Evolutionary conservation across 2,329 filamentous ascomycete genomes (phyloP).

Genomic region (Colletotrichum siamense): DNA sequence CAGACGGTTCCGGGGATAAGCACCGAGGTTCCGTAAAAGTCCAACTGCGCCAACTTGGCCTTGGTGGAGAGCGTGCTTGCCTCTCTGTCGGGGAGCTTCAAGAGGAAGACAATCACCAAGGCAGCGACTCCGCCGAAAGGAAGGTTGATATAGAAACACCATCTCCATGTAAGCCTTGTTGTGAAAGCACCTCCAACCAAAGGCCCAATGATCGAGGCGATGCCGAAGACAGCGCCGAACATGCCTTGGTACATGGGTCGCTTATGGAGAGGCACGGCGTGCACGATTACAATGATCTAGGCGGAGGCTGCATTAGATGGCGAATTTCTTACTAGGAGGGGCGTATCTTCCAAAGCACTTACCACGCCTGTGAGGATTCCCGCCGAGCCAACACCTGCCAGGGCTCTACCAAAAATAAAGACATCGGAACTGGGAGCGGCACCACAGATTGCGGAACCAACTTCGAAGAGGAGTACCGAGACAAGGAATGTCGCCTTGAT

Average conservation of each 20-base stretch:
- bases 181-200: conserved; percentile 32
- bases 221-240: conserved; percentile 45
- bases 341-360: not conserved
- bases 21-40: conserved; percentile 14
- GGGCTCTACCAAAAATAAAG: conserved; percentile 40
- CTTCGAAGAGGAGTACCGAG: conserved; percentile 28
- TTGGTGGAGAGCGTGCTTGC: conserved; percentile 18
- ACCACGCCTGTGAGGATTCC: conserved; percentile 36
- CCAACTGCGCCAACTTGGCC: conserved; percentile 31
- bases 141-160: conserved; percentile 42
- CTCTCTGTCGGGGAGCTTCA: conserved; percentile 20
- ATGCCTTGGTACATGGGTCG: conserved; percentile 33
- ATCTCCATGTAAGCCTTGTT: conserved; percentile 35
- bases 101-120: conserved; percentile 27
- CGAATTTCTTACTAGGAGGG: not conserved
- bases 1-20: conserved; percentile 39
- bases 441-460: conserved; percentile 36
- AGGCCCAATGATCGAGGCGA: conserved; percentile 36
- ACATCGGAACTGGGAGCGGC: conserved; percentile 32
- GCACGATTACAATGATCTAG: conserved; percentile 38
- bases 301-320: conserved; percentile 25
- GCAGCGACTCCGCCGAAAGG: conserved; percentile 33
- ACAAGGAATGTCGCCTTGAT: conserved; percentile 30
- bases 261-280: conserved; percentile 42
- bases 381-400: conserved; percentile 39